Percentiles rank a stretch among this genome's conserved stretches.
These are phyloP conservation scores for Leccinum disarticulatum DNA, from an alignment of 768 basidiomycete species.

Conservation along the genomic window DNA sequence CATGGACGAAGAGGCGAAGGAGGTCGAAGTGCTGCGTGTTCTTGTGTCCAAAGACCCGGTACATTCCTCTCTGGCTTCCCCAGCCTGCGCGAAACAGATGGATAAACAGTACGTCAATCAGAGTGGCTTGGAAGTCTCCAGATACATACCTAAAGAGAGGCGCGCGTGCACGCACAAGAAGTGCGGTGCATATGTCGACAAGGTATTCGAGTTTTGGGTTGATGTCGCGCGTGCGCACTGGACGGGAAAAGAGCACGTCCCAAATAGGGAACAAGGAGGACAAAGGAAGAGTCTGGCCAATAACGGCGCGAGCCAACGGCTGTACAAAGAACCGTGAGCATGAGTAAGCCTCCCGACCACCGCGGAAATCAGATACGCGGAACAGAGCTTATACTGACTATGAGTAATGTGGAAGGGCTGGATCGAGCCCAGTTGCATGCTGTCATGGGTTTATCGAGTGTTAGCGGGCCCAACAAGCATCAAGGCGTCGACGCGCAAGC, in stretches of 20 bases:
- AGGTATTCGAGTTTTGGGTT: constrained; percentile 67
- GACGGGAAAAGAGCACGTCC: constrained; percentile 69
- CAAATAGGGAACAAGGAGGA: constrained; percentile 58
- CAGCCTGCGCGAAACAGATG: constrained; percentile 40
- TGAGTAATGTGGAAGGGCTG: constrained; percentile 74
- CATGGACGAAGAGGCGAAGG: constrained; percentile 47
- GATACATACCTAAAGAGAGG: constrained; percentile 54
- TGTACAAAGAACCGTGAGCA: constrained; percentile 25
- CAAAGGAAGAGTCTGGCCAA: constrained; percentile 74
- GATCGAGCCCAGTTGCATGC: constrained; percentile 67
- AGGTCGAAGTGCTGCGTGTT: constrained; percentile 36
- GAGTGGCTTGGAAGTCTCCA: not conserved
- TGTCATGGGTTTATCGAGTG: constrained; percentile 24
- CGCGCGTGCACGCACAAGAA: constrained; percentile 59
- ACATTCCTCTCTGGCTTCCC: constrained; percentile 45
- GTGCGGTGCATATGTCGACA: constrained; percentile 67
- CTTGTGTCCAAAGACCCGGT: constrained; percentile 56
- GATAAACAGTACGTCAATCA: not conserved
- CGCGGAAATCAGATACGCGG: not conserved
- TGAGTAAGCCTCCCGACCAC: not conserved
- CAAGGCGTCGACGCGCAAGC: not conserved
- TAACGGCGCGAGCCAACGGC: constrained; percentile 74
- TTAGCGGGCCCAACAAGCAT: not conserved
- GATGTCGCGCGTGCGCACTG: constrained; percentile 48
- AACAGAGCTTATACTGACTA: constrained; percentile 48